Conservation (phyloP, 169 alveolate genomes). For the Plasmodium cynomolgi region DNA sequence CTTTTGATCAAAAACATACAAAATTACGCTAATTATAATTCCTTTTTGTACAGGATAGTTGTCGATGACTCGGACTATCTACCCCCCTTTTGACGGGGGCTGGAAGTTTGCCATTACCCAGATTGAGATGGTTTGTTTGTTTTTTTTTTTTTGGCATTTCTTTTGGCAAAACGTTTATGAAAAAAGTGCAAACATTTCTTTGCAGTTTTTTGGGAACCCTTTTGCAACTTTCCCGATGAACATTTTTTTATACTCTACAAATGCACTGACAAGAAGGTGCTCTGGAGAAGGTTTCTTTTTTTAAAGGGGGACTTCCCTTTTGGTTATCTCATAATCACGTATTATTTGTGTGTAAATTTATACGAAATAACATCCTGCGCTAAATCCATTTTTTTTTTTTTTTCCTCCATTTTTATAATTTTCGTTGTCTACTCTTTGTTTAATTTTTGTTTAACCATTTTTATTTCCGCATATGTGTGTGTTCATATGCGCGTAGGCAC, state of each 20-base stretch:
- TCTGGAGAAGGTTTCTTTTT: neutral
- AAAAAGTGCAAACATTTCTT: neutral
- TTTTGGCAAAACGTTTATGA: neutral
- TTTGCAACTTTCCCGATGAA: neutral
- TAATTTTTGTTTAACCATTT: neutral
- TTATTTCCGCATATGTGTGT: neutral
- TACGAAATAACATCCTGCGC: neutral
- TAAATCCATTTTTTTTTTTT: neutral
- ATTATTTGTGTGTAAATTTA: neutral
- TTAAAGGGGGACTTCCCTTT: neutral
- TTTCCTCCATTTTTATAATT: neutral
- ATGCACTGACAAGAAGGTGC: neutral
- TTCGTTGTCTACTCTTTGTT: neutral
- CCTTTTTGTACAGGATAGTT: constrained; percentile 80
- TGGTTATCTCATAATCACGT: neutral
- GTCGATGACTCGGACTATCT: constrained; percentile 82
- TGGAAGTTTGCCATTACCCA: neutral
- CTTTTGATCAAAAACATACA: constrained; percentile 63
- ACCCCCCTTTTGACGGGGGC: constrained; percentile 33
- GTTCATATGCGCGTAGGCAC: neutral
- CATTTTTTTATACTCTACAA: neutral
- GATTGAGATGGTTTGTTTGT: neutral
- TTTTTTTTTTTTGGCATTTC: neutral
- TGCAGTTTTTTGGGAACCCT: neutral
- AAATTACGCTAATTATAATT: constrained; percentile 70